Conservation (phyloP, 345 rosid genomes). For the Euclidium syriacum region DNA sequence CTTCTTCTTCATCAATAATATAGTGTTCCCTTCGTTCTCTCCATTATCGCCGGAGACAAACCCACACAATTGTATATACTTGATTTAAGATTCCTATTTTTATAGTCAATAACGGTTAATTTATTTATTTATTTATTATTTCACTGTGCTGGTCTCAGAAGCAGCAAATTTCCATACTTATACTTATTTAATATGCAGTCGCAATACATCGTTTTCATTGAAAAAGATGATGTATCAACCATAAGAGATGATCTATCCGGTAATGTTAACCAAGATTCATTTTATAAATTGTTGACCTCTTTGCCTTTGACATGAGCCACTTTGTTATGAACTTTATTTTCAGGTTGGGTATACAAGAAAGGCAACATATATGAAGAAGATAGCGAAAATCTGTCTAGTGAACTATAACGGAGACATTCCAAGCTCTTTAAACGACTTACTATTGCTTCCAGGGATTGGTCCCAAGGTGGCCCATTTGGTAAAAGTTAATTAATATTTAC, state of each 20-base stretch:
- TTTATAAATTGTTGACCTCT: conserved; percentile 1
- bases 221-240: conserved; percentile 68
- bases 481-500: not conserved
- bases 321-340: conserved; percentile 9
- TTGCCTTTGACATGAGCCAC: too few relatives aligned
- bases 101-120: conserved; percentile 65
- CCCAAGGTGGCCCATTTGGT: conserved; percentile 68
- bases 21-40: too few relatives aligned
- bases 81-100: too few relatives aligned
- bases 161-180: too few relatives aligned
- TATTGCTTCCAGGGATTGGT: conserved; percentile 90
- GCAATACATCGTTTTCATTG: conserved; percentile 85
- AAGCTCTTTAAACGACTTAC: conserved; percentile 69
- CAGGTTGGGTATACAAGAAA: conserved; percentile 92
- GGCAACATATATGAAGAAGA: conserved; percentile 85
- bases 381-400: conserved; percentile 67
- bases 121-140: not conserved
- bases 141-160: too few relatives aligned
- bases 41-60: too few relatives aligned
- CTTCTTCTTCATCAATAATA: too few relatives aligned
- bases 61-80: too few relatives aligned
- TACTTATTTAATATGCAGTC: conserved; percentile 49
- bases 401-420: conserved; percentile 89
- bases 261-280: conserved; percentile 36
- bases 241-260: conserved; percentile 89